These are phyloP conservation scores for Populus hybrid DNA, from an alignment of 441 rosid genomes.

Conservation along the genomic window DNA sequence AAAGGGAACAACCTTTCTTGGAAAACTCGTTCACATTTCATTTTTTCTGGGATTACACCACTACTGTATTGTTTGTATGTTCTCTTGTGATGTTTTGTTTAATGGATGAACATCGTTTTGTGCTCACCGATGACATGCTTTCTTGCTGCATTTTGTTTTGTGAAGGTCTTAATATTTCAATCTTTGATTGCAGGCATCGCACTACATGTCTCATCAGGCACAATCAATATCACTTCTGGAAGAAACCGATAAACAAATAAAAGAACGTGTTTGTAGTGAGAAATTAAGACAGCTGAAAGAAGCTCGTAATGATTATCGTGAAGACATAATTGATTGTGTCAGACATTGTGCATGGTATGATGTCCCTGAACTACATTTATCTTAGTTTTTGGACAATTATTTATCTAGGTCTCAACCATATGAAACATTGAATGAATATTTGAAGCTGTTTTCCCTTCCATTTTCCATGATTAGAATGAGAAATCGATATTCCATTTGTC, in stretches of 20 bases:
- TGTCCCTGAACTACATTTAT: constrained; percentile 4
- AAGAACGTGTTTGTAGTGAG: constrained; percentile 65
- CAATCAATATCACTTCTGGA: constrained; percentile 78
- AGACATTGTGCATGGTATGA: constrained; percentile 91
- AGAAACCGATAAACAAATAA: constrained; percentile 93
- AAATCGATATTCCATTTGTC: neutral
- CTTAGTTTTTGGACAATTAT: neutral
- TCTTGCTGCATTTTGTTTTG: neutral
- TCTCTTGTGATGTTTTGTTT: neutral
- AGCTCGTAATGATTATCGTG: constrained; percentile 83
- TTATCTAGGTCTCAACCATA: neutral
- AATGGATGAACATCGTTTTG: neutral
- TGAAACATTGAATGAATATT: neutral
- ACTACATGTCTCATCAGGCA: constrained; percentile 83
- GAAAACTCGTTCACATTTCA: neutral
- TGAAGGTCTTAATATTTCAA: neutral
- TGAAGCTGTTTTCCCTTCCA: neutral
- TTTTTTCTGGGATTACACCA: neutral
- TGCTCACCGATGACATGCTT: neutral
- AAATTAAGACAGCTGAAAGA: constrained; percentile 88
- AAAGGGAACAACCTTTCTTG: neutral
- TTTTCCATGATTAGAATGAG: neutral
- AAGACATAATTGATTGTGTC: constrained; percentile 78
- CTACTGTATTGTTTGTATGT: neutral
- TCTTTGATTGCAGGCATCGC: constrained; percentile 64